A percentile compares a stretch with the other conserved stretches of the same genome.
Conservation (phyloP, 805 yeast genomes). For the Hemisphaericaspora nanyangensis region DNA sequence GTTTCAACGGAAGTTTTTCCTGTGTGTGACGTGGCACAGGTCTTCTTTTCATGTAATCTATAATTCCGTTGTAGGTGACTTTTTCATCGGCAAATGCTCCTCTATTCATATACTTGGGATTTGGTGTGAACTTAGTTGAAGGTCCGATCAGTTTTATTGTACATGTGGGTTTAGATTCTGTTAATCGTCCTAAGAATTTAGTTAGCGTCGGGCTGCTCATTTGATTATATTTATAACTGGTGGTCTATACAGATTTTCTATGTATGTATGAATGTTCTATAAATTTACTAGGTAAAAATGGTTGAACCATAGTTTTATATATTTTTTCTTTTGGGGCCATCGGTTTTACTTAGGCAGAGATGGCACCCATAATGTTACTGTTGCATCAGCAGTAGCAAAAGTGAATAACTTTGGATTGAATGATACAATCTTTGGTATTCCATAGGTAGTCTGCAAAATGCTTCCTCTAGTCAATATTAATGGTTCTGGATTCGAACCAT, state of each 20-base stretch:
- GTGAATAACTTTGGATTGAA: constrained; percentile 61
- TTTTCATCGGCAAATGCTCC: background rate
- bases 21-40: constrained; percentile 1
- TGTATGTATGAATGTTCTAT: no score
- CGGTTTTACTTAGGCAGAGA: background rate
- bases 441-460: constrained; percentile 14
- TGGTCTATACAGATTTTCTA: no score
- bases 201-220: background rate
- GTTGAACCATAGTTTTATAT: no score
- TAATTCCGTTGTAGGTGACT: constrained; percentile 4
- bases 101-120: background rate
- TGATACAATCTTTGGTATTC: constrained; percentile 46
- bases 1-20: constrained; percentile 19
- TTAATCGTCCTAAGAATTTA: background rate
- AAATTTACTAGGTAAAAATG: no score
- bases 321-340: background rate
- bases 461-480: constrained; percentile 17
- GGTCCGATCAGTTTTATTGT: background rate
- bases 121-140: background rate
- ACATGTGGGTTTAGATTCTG: background rate
- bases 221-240: no score
- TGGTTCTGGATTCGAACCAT: constrained; percentile 14
- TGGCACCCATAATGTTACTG: constrained; percentile 38
- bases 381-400: constrained; percentile 61
- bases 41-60: constrained; percentile 5